Base-by-base conservation (phyloP, 495 filamentous ascomycete genomes). In the Annulohypoxylon moriforme region DNA sequence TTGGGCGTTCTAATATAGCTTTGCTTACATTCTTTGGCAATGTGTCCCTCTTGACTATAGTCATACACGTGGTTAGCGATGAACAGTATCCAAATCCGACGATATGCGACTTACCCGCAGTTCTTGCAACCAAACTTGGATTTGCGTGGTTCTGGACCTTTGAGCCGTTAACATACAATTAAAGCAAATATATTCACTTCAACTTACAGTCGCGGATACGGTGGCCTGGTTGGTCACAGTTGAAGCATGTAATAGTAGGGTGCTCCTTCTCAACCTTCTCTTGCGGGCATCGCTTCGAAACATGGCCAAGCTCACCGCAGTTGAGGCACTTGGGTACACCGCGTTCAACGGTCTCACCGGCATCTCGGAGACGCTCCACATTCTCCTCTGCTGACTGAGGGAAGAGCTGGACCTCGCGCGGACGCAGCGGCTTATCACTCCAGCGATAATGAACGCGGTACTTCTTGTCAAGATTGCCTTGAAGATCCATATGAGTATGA, bases 401-500 rank as follows among this genome's bases (percentile, higher is more conserved):
- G 91, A 92, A 97, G 20, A 82, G 78, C 11, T 87, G 82, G 38
- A 79, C 80, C 66, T 85, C 85, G 53, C 85, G 88, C 1, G 85
- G 85, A 31, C 94, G 91, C 24, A 83, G 83, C 0, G 93, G 88
- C 71, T 91, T 91, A 20, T 81, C 72, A 38, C 81, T 84, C 74
- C 88, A 90, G 67, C 88, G 90, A 73, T 92, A 92, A 0, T 87
- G 87, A 66, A 97, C 88, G 11, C 87, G 83, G 75, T 92, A 97
- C 72, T 91, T 91, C 75, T 90, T 88, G 74, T 92, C 87, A 1
- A 90, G 76, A 62, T 93, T 90, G 20, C 96, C 96, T 69, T 97
- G 91, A 8, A 97, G 85, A 67, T 96, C 89, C 80, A 98, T 93
- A 66, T 92, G 87, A 62, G 89, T 94, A 69, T 91, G 85, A 4